Conservation (phyloP, 768 basidiomycete species). For the Gloeopeniophorella convolvens region DNA sequence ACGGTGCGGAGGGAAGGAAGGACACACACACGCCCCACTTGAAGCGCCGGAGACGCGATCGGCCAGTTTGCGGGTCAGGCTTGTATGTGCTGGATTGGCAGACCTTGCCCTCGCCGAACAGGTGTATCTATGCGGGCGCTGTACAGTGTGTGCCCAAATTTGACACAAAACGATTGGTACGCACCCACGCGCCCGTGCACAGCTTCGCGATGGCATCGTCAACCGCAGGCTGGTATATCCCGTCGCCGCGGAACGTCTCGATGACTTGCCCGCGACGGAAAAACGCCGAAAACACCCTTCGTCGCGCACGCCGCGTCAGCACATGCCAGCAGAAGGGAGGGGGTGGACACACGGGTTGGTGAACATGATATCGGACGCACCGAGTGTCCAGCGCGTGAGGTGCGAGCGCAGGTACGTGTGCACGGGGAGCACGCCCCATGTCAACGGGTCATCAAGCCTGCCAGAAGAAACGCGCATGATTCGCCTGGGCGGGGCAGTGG, state of each 20-base stretch:
- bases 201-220: slow-evolving; percentile 78
- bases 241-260: slow-evolving; percentile 87
- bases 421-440: slow-evolving; percentile 82
- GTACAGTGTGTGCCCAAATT: no score
- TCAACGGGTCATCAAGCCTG: slow-evolving; percentile 76
- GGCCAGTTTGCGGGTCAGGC: slow-evolving; percentile 32
- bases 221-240: slow-evolving; percentile 82
- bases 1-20: neutral
- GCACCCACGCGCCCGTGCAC: slow-evolving; percentile 80
- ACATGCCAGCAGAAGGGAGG: neutral
- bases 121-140: slow-evolving; percentile 89
- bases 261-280: slow-evolving; percentile 87
- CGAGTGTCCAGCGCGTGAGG: slow-evolving; percentile 84
- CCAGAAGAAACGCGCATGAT: neutral
- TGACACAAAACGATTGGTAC: no score
- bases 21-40: slow-evolving; percentile 91
- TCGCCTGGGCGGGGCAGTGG: slow-evolving; percentile 9
- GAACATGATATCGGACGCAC: slow-evolving; percentile 91
- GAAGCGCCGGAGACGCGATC: slow-evolving; percentile 59
- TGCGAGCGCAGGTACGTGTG: slow-evolving; percentile 50
- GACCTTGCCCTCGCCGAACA: slow-evolving; percentile 87
- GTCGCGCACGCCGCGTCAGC: slow-evolving; percentile 27
- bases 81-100: slow-evolving; percentile 60
- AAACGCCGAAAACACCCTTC: slow-evolving; percentile 74
- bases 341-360: slow-evolving; percentile 68